Conservation (phyloP, 805 yeast genomes). For the Sungouiozyma intestinalis region DNA sequence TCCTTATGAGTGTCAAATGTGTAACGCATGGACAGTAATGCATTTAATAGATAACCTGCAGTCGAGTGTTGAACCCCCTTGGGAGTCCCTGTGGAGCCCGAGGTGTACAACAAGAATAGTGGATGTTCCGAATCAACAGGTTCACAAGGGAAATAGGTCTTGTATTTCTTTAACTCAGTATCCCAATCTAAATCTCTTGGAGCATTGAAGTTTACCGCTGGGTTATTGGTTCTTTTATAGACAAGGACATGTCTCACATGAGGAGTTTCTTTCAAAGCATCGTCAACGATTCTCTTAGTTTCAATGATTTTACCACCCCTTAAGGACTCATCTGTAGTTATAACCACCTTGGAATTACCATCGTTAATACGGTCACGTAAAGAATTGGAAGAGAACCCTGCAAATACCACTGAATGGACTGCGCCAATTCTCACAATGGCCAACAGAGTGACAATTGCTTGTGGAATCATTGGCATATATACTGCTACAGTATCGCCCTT, state of each 20-base stretch:
- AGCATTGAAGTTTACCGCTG: conserved; percentile 35
- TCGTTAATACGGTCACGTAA: conserved; percentile 61
- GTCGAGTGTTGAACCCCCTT: conserved; percentile 79
- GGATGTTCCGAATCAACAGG: conserved; percentile 77
- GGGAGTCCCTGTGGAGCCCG: conserved; percentile 85
- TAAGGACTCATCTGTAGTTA: conserved; percentile 73
- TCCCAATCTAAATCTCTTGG: conserved; percentile 70
- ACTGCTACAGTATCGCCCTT: conserved; percentile 85
- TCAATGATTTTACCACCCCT: conserved; percentile 77
- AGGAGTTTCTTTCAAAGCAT: conserved; percentile 59
- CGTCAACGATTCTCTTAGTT: conserved; percentile 76
- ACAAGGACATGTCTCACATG: conserved; percentile 61
- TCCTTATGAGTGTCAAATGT: conserved; percentile 66
- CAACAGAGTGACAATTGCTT: conserved; percentile 62
- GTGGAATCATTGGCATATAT: conserved; percentile 79
- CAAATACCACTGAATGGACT: conserved; percentile 74
- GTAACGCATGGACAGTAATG: conserved; percentile 63
- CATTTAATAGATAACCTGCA: conserved; percentile 69
- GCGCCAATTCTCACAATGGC: conserved; percentile 80
- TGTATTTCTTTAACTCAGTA: conserved; percentile 53
- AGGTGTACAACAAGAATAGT: conserved; percentile 68
- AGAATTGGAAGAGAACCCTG: conserved; percentile 71
- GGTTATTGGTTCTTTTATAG: conserved; percentile 61
- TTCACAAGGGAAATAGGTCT: conserved; percentile 62
- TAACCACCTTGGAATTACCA: conserved; percentile 60